Conservation (phyloP, 2,329 filamentous ascomycete genomes). For the Talaromyces sp. region DNA sequence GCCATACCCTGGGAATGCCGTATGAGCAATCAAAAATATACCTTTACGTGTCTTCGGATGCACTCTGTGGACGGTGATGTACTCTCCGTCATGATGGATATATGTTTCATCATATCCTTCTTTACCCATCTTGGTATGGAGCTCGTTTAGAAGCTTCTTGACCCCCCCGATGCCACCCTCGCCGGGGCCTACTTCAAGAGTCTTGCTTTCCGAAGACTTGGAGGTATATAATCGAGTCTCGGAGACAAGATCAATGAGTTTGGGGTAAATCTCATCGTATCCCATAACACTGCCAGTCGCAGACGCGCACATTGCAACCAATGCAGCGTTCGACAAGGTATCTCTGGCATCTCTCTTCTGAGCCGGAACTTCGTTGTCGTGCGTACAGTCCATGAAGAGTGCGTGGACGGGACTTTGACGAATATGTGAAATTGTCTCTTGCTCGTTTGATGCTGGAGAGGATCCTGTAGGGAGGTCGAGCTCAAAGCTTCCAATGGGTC, state of each 20-base stretch:
- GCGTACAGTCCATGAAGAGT: constrained; percentile 98
- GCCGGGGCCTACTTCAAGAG: constrained; percentile 57
- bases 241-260: constrained; percentile 85
- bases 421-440: constrained; percentile 72
- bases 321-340: constrained; percentile 86
- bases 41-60: constrained; percentile 89
- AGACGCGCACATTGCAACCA: constrained; percentile 94
- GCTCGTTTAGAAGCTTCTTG: constrained; percentile 89
- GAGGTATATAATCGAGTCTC: constrained; percentile 83
- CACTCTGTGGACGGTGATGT: constrained; percentile 92
- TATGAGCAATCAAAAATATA: constrained; percentile 93
- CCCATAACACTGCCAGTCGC: constrained; percentile 96
- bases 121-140: constrained; percentile 92
- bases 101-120: constrained; percentile 94
- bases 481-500: constrained; percentile 95
- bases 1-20: constrained; percentile 86
- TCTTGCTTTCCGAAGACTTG: constrained; percentile 60
- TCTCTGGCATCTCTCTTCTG: constrained; percentile 94
- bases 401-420: constrained; percentile 86
- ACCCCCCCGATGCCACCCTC: constrained; percentile 82
- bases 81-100: constrained; percentile 93
- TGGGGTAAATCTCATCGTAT: constrained; percentile 94
- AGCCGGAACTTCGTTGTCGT: constrained; percentile 94
- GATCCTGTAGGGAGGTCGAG: constrained; percentile 75
- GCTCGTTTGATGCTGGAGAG: constrained; percentile 31